Evolutionary conservation across 306 rosid genomes (phyloP), one percentile per base, ranked within the genome.

Genomic region (Myrica gale): DNA sequence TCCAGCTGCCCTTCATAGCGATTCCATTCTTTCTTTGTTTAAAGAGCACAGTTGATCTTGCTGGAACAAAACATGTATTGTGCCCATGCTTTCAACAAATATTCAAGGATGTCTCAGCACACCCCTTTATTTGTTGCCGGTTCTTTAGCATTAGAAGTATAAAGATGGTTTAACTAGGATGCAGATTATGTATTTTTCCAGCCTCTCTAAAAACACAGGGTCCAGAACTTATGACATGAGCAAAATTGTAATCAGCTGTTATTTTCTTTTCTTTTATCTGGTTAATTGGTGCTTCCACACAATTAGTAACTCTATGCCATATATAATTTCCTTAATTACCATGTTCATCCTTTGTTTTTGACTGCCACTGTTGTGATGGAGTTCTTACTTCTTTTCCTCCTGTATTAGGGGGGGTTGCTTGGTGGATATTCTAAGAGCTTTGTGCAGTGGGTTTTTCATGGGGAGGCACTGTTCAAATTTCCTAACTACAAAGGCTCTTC

Each of bases 391-490:
- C 50, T 42, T 4, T 74, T 68, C 21, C 7, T 42, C 60, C 55
- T 74, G 19, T 81, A 74, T 74, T 69, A 89, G 91, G 92, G 68
- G 66, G 62, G 16, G 37, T 78, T 15, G 71, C 82, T 19, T 17
- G 75, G 42, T 9, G 74, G 81, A 72, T 83, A 82, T 76, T 26
- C 71, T 1, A 82, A 82, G 52, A 78, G 76, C 51, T 89, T 89
- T 46, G 73, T 75, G 37, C 48, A 71, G 15, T 87, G 94, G 94
- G 80, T 88, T 51, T 57, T 48, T 72, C 45, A 79, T 70, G 90
- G 79, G 21, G 89, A 82, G 43, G 44, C 83, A 78, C 78, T 80
- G 26, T 87, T 58, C 79, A 32, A 32, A 32, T 32, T 32, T 32
- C 37, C 37, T 32, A 32, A 32, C 3, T 32, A 32, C 37, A 32